Evolutionary conservation across 257 asterid genomes (phyloP), one percentile per base, ranked within the genome.

Genomic region (Fraxinus cuspidata): DNA sequence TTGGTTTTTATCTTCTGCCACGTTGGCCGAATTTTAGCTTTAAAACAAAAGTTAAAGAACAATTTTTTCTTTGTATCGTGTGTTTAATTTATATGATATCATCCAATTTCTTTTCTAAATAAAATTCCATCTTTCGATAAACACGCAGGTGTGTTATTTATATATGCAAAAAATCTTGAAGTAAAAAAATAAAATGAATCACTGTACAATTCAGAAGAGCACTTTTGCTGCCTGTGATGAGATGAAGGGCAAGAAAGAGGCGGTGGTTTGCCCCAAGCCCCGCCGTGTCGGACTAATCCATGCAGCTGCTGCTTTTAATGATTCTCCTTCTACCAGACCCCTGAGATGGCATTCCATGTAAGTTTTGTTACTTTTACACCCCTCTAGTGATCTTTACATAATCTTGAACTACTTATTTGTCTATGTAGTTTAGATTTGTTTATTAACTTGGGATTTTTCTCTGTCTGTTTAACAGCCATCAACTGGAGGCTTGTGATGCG

Each of bases 221-320:
- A 86, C 83, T 35, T 83, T 84, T 16, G 83, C 90, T 11, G 81
- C 89, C 72, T 83, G 88, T 79, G 98, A 93, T 31, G 97, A 90
- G 90, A 85, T 86, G 81, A 83, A 89, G 90, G 83, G 83, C 66
- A 82, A 74, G 77, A 89, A 81, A 66, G 95, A 86, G 18, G 71
- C 83, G 64, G 88, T 95, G 84, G 94, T 95, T 79, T 95, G 99
- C 83, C 99, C 99, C 0, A 91, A 93, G 83, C 99, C 99, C 5
- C 86, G 98, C 77, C 86, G 99, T 77, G 58, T 95, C 65, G 90
- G 94, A 58, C 86, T 88, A 15, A 64, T 86, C 77, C 91, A 89
- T 25, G 18, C 69, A 1, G 32, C 69, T 23, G 23, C 89, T 66
- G 65, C 89, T 68, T 53, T 83, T 11, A 72, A 78, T 66, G 97